A percentile compares a stretch with the other conserved stretches of the same genome.
Evolutionary conservation across 2,329 filamentous ascomycete species (phyloP).

Genomic region (Penicillium capsulatum): DNA sequence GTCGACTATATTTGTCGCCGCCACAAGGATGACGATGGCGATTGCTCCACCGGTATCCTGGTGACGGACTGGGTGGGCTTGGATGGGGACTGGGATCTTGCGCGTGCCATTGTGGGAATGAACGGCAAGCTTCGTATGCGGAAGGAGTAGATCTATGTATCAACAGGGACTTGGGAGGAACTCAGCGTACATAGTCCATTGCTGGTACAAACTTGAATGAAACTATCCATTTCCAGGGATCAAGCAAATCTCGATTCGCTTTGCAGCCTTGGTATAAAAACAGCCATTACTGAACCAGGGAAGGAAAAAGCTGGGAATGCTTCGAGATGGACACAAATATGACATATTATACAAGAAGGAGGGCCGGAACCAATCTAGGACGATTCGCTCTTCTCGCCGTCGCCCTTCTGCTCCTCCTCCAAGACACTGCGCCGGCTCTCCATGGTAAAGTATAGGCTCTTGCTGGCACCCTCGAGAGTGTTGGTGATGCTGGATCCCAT

Average conservation of each 20-base stretch:
- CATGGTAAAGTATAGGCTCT: constrained; percentile 80
- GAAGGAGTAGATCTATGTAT: constrained; percentile 15
- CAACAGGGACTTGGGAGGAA: background rate
- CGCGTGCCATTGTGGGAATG: constrained; percentile 84
- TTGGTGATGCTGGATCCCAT: constrained; percentile 72
- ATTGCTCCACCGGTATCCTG: constrained; percentile 79
- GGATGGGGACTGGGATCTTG: constrained; percentile 83
- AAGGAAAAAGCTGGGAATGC: constrained; percentile 13
- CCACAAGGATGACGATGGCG: constrained; percentile 54
- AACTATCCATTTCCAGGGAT: background rate
- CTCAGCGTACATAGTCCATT: too few relatives aligned
- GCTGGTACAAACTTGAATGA: too few relatives aligned
- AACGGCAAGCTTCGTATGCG: constrained; percentile 60
- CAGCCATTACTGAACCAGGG: too few relatives aligned
- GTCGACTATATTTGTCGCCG: constrained; percentile 55
- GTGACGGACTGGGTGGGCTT: constrained; percentile 92
- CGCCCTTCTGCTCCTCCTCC: constrained; percentile 61
- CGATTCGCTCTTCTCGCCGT: constrained; percentile 33
- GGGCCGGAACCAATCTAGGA: constrained; percentile 18
- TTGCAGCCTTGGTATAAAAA: constrained; percentile 9
- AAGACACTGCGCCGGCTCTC: constrained; percentile 77
- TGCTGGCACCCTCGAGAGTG: constrained; percentile 73
- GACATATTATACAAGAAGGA: constrained; percentile 37
- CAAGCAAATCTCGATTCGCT: background rate
- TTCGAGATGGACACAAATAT: constrained; percentile 14